A percentile compares a stretch with the other conserved stretches of the same genome.
Conservation (phyloP, 75 land plant genomes). For the Sequoiadendron giganteum region DNA sequence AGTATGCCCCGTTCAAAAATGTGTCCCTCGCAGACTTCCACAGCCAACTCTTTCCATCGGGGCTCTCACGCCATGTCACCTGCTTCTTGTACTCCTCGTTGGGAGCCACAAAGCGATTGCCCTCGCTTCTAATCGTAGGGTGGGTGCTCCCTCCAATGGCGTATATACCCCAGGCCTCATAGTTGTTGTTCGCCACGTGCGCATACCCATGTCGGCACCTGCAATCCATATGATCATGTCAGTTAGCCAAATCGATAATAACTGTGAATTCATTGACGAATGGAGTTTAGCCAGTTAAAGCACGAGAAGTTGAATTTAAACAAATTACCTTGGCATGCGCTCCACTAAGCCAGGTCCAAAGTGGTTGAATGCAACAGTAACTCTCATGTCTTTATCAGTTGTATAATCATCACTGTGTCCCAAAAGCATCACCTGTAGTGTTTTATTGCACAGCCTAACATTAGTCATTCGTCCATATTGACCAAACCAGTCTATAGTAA, state of each 20-base stretch:
- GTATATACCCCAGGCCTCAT: conserved; percentile 50
- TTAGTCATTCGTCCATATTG: too few species aligned
- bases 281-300: too few species aligned
- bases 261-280: too few species aligned
- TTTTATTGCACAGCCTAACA: neutral
- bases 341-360: neutral
- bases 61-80: conserved; percentile 49
- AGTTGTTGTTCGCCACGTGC: too few species aligned
- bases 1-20: neutral
- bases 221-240: too few species aligned
- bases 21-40: neutral
- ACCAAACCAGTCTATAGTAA: too few species aligned
- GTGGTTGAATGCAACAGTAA: too few species aligned
- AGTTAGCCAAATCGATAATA: too few species aligned
- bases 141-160: conserved; percentile 72
- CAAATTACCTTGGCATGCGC: neutral
- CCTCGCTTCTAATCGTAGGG: conserved; percentile 54
- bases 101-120: conserved; percentile 59
- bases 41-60: neutral
- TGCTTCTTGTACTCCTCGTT: conserved; percentile 13
- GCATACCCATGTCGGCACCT: too few species aligned
- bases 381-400: too few species aligned
- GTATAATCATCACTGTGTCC: conserved; percentile 4
- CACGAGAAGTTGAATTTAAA: too few species aligned
- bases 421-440: conserved; percentile 28